Conservation (phyloP, 2,329 filamentous ascomycete species). For the Pseudogymnoascus sp. region DNA sequence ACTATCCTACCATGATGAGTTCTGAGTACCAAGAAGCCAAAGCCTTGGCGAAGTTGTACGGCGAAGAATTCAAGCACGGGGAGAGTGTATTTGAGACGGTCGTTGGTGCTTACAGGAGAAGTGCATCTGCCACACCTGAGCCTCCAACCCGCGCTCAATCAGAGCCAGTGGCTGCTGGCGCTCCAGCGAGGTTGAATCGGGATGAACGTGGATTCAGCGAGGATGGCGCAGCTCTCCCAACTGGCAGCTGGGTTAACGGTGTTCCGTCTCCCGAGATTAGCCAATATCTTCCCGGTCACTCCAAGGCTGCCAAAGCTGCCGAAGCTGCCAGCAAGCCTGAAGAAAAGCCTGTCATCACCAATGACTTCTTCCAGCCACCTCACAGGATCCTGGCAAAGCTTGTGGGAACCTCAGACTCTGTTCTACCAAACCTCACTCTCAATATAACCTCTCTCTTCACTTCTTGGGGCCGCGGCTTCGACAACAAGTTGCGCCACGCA, state of each 20-base stretch:
- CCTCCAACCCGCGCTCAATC: slow-evolving; percentile 18
- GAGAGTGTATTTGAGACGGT: slow-evolving; percentile 35
- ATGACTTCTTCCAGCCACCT: slow-evolving; percentile 23
- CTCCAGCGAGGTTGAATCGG: slow-evolving; percentile 21
- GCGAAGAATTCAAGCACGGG: slow-evolving; percentile 46
- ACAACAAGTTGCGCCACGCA: slow-evolving; percentile 61
- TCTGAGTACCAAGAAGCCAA: slow-evolving; percentile 49
- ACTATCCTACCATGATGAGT: slow-evolving; percentile 57
- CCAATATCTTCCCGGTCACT: background rate
- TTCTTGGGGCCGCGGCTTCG: slow-evolving; percentile 66
- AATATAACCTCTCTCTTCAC: slow-evolving; percentile 58
- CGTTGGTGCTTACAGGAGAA: slow-evolving; percentile 22
- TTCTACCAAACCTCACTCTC: slow-evolving; percentile 53
- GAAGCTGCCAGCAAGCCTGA: background rate
- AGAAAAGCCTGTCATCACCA: background rate
- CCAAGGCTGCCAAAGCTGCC: background rate
- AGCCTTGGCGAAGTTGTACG: slow-evolving; percentile 40
- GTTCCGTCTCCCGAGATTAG: background rate
- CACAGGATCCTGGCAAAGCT: slow-evolving; percentile 54
- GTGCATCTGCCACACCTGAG: slow-evolving; percentile 16
- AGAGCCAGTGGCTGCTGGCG: slow-evolving; percentile 20
- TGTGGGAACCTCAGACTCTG: slow-evolving; percentile 56
- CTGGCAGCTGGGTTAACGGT: background rate
- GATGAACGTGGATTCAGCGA: slow-evolving; percentile 22
- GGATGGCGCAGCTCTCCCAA: slow-evolving; percentile 1